phyloP scores from a whole-genome alignment of 2,329 filamentous ascomycete genomes.

The Aspergillus japonicus region DNA sequence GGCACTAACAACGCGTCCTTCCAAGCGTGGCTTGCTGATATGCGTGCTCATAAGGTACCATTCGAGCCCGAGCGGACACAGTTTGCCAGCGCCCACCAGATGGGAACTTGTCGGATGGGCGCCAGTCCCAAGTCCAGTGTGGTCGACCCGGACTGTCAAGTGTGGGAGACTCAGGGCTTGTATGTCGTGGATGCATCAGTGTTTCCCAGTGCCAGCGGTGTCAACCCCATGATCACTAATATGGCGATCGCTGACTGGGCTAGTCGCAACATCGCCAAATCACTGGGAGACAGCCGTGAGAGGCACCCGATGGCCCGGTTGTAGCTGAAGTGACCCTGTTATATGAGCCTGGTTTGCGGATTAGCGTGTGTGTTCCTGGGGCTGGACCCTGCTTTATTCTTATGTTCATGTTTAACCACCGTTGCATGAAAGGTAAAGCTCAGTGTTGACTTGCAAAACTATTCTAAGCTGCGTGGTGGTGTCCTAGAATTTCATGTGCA shows the following conservation, averaged over 20 bases:
- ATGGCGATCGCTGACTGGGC: conserved; percentile 52
- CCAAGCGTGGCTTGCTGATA: conserved; percentile 53
- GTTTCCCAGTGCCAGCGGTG: conserved; percentile 52
- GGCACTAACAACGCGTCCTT: conserved; percentile 57
- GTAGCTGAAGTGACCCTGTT: conserved; percentile 2
- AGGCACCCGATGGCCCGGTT: conserved; percentile 25
- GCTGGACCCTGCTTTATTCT: not conserved
- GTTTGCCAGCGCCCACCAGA: conserved; percentile 52
- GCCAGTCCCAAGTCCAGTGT: conserved; percentile 41
- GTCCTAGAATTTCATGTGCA: too few species aligned
- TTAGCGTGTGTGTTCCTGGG: not conserved
- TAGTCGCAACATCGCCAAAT: conserved; percentile 40
- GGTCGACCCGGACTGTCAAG: conserved; percentile 46
- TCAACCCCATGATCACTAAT: conserved; percentile 54
- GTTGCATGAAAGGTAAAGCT: too few species aligned
- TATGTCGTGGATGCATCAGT: conserved; percentile 52
- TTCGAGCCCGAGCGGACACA: conserved; percentile 45
- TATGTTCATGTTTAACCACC: too few species aligned
- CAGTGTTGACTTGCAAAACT: too few species aligned
- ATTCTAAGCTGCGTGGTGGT: too few species aligned
- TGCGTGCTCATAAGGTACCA: conserved; percentile 46
- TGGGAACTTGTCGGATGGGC: conserved; percentile 53
- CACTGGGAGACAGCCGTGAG: conserved; percentile 22
- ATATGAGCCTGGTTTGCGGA: too few species aligned
- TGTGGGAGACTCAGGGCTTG: conserved; percentile 48